Evolutionary conservation across 2,329 filamentous ascomycete genomes (phyloP), one percentile per base, ranked within the genome.

Genomic region (Westerdykella aurantiaca): DNA sequence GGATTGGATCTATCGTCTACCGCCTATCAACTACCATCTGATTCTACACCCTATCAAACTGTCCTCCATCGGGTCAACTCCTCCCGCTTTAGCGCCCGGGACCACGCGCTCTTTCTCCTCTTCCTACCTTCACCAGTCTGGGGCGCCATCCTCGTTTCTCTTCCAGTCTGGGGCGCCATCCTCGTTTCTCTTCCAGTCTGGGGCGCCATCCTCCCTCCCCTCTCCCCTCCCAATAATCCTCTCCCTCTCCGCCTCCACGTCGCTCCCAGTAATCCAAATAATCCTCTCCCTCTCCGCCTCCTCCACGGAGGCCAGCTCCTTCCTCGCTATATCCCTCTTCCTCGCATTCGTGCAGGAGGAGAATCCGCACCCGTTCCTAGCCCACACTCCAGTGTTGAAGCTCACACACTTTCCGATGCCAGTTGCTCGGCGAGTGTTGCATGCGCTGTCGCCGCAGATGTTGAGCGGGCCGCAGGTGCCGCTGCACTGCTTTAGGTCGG

Each of bases 341-440:
- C 42, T 48, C 29, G 44, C 48, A 39, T 51, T 48, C 2, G 22
- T 16, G 38, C 50, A 52, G 45, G 45, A 48, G 16, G 50, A 43
- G 12, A 41, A 31, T 11, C 47, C 47, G 38, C 50, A 52, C 3
- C 47, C 50, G 11, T 52, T 53, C 37, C 48, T 33, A 6, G 46
- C 51, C 51, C 51, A 54, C 14, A 54, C 49, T 4, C 51, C 49
- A 12, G 47, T 49, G 37, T 41, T 49, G 41, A 54, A 52, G n/a
- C 33, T 50, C 3, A 46, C 47, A 34, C 51, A 54, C 3, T 12
- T 5, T 1, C 47, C 47, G 2, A 44, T 44, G 2, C 44, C 44
- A 12, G 39, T 43, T 16, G 49, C 47, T 21, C n/a, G 38, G 13
- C 44, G 43, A 7, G 41, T 38, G 16, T 37, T 49, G 39, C 49